These are phyloP conservation scores for Rhodotorula mucilaginosa DNA, from an alignment of 1,284 basidiomycete species.

Conservation along the genomic window DNA sequence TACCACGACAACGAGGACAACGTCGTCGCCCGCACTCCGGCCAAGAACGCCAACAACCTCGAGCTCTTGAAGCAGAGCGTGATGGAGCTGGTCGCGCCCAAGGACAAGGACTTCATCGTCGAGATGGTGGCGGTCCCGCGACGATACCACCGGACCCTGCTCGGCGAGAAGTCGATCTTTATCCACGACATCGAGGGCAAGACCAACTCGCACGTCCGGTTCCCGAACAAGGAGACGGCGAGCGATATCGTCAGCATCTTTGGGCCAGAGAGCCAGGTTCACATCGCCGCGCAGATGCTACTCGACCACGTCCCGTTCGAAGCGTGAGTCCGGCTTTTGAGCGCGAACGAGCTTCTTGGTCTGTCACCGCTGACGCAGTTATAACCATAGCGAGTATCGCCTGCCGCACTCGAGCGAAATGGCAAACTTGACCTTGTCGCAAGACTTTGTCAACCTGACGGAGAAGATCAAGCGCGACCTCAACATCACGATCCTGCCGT, in stretches of 20 bases:
- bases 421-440: constrained; percentile 68
- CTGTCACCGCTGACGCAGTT: neutral
- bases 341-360: neutral
- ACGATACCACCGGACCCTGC: constrained; percentile 87
- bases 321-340: constrained; percentile 52
- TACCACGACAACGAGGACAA: constrained; percentile 99
- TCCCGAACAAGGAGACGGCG: constrained; percentile 92
- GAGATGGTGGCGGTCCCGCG: constrained; percentile 90
- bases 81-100: constrained; percentile 95
- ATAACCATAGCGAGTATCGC: constrained; percentile 63
- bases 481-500: constrained; percentile 71
- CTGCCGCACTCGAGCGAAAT: constrained; percentile 67
- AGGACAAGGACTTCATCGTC: constrained; percentile 95
- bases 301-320: constrained; percentile 89
- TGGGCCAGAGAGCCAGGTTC: constrained; percentile 93
- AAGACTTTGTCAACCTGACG: constrained; percentile 76
- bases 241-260: constrained; percentile 89
- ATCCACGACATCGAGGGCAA: constrained; percentile 95
- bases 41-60: constrained; percentile 93
- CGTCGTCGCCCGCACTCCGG: constrained; percentile 92
- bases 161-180: constrained; percentile 95
- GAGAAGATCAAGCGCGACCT: constrained; percentile 91
- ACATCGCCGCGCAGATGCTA: constrained; percentile 94
- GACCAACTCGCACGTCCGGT: constrained; percentile 89
- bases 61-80: constrained; percentile 94